phyloP scores from a whole-genome alignment of 257 asterid species.

The Euphrasia confusa region DNA sequence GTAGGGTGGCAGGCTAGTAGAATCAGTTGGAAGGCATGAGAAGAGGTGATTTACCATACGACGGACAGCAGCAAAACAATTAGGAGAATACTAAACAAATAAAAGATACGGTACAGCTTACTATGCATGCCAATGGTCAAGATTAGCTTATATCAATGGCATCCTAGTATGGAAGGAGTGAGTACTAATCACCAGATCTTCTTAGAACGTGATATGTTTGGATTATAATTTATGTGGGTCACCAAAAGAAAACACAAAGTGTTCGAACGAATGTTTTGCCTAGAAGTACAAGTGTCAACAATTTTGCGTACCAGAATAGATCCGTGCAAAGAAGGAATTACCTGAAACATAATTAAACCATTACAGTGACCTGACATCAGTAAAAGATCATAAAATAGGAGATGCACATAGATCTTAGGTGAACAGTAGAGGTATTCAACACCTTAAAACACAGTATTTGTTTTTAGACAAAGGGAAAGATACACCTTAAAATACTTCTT shows the following conservation, averaged over 20 bases:
- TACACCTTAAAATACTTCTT: background rate
- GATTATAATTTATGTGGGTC: background rate
- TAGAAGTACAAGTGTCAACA: slow-evolving; percentile 2
- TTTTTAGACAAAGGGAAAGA: no score
- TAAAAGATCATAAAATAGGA: slow-evolving; percentile 16
- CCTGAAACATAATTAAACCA: slow-evolving; percentile 37
- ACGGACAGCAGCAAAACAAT: background rate
- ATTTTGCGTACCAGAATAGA: slow-evolving; percentile 47
- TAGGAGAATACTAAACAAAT: background rate
- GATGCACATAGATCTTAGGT: background rate
- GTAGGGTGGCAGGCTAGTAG: background rate
- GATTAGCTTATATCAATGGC: background rate
- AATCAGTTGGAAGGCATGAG: no score
- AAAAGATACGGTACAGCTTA: background rate
- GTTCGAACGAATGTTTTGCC: background rate
- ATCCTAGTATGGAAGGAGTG: slow-evolving; percentile 1
- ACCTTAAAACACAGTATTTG: background rate
- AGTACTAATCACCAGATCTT: no score
- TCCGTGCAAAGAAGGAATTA: slow-evolving; percentile 50
- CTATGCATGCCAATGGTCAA: background rate
- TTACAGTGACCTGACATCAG: slow-evolving; percentile 10
- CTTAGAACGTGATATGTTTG: no score
- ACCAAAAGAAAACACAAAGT: background rate
- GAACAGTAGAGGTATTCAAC: background rate
- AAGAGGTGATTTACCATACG: background rate